A percentile compares a stretch with the other conserved stretches of the same genome.
Evolutionary conservation across 495 filamentous ascomycete genomes (phyloP).

Genomic region (Talaromyces trachyspermus): DNA sequence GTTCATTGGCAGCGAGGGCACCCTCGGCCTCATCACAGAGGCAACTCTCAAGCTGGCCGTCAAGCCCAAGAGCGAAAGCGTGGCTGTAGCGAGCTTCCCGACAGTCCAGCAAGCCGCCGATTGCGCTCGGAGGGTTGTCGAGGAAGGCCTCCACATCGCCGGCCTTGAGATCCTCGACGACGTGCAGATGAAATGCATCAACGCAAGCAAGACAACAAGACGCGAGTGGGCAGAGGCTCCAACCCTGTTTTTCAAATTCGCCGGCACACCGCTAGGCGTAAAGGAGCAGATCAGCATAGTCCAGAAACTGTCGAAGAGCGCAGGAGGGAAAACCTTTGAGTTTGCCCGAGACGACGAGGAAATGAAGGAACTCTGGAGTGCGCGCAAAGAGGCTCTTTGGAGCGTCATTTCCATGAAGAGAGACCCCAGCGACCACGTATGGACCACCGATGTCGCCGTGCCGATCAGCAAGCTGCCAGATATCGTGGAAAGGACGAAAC

Average conservation of each 20-base stretch:
- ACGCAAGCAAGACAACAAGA: slow-evolving; percentile 46
- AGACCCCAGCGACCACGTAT: slow-evolving; percentile 50
- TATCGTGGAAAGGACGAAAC: slow-evolving; percentile 57
- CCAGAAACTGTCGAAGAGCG: slow-evolving; percentile 43
- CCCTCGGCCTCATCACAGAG: slow-evolving; percentile 58
- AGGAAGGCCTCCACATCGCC: slow-evolving; percentile 54
- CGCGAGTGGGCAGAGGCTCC: slow-evolving; percentile 54
- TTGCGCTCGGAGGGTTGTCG: slow-evolving; percentile 53
- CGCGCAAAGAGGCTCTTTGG: slow-evolving; percentile 54
- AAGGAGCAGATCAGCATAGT: slow-evolving; percentile 56
- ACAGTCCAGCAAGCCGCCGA: slow-evolving; percentile 50
- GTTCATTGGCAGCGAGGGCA: slow-evolving; percentile 60
- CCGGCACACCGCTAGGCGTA: slow-evolving; percentile 48
- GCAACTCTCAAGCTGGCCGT: slow-evolving; percentile 56
- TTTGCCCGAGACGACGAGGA: slow-evolving; percentile 51
- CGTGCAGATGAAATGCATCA: slow-evolving; percentile 60
- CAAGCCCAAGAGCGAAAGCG: slow-evolving; percentile 53
- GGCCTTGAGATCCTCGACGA: slow-evolving; percentile 60
- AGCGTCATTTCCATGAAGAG: slow-evolving; percentile 51
- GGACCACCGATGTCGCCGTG: slow-evolving; percentile 62
- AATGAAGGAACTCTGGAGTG: slow-evolving; percentile 53
- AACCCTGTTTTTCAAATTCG: slow-evolving; percentile 61
- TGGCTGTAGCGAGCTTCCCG: slow-evolving; percentile 55
- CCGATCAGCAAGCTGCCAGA: slow-evolving; percentile 54
- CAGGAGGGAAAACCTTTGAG: slow-evolving; percentile 48